Percentiles rank a stretch among this genome's conserved stretches.
These are phyloP conservation scores for Chloroidium sp. DNA, from an alignment of 163 green algal genomes.

Conservation along the genomic window DNA sequence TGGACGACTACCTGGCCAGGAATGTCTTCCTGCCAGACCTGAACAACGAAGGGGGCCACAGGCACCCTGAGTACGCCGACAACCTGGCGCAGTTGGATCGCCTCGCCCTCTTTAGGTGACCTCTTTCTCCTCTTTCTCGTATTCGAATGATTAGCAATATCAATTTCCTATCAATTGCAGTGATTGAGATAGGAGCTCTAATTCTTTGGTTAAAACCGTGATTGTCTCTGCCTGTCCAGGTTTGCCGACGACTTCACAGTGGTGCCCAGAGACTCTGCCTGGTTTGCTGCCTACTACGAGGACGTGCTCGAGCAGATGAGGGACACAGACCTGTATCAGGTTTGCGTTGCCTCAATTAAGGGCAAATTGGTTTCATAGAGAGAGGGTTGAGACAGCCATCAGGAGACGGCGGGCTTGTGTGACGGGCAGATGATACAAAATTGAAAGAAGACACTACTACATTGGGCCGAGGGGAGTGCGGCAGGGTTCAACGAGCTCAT, in stretches of 20 bases:
- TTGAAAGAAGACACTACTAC: too few relatives aligned
- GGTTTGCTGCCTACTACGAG: constrained; percentile 65
- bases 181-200: too few relatives aligned
- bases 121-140: too few relatives aligned
- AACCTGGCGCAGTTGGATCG: constrained; percentile 62
- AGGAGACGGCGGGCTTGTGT: too few relatives aligned
- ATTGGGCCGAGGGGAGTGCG: too few relatives aligned
- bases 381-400: not conserved
- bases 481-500: too few relatives aligned
- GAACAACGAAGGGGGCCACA: constrained; percentile 72
- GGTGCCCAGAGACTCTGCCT: constrained; percentile 65
- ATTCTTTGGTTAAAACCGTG: too few relatives aligned
- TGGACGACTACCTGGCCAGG: constrained; percentile 53
- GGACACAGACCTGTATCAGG: constrained; percentile 55
- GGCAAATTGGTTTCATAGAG: not conserved
- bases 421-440: too few relatives aligned
- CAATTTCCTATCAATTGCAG: too few relatives aligned
- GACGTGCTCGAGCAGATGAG: constrained; percentile 33
- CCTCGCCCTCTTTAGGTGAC: constrained; percentile 57
- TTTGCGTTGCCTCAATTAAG: not conserved
- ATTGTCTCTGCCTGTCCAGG: not conserved
- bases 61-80: constrained; percentile 49
- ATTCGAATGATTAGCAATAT: too few relatives aligned
- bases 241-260: constrained; percentile 77
- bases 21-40: constrained; percentile 81